Base-by-base conservation (phyloP, 2,329 filamentous ascomycete species). In the Tolypocladium endophyticum region DNA sequence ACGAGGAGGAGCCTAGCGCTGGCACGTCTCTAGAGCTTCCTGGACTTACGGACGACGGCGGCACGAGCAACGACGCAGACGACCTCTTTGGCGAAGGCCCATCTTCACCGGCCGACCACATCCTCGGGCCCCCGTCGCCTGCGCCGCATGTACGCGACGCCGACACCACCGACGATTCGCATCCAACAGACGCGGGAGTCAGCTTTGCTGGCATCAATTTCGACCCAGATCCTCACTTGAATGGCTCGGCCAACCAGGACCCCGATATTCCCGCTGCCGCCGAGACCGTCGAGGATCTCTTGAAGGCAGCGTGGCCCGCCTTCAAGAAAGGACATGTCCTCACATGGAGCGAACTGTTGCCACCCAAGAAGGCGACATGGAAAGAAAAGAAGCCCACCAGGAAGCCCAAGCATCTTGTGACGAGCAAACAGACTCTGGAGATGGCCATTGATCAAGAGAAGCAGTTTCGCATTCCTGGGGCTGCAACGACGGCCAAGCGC, bases 361-460 rank as follows among this genome's bases (percentile, higher is more conserved):
- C 90, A 3, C 86, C 88, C 7, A 92, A 92, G 71, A 86, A 86
- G 65, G 88, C 91, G 1, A 81, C 86, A 59, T 93, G 89, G 73
- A 81, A 89, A 62, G 87, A 88, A 60, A 94, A 96, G 73, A 84
- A 86, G 45, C 91, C 92, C 0, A 64, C 80, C 1, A 96, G 92
- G 73, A 87, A 86, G 47, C 90, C 92, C 0, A 94, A 92, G 73
- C 81, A 90, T 20, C 80, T 97, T 4, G 82, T 92, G 6, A 91
- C 92, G 0, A 92, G 88, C 25, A 99, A 99, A 73, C 81, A 96
- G 60, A 92, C 86, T 62, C 80, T 99, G 18, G 94, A 99, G 62
- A 78, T 97, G 39, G 88, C 90, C 3, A 81, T 84, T 55, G 94
- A 97, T 67, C 89, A 96, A 65, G 90, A 96, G 72, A 91, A 92